Evolutionary conservation across 108 stramenopile species (phyloP).

Genomic region (Nitzschia inconspicua): DNA sequence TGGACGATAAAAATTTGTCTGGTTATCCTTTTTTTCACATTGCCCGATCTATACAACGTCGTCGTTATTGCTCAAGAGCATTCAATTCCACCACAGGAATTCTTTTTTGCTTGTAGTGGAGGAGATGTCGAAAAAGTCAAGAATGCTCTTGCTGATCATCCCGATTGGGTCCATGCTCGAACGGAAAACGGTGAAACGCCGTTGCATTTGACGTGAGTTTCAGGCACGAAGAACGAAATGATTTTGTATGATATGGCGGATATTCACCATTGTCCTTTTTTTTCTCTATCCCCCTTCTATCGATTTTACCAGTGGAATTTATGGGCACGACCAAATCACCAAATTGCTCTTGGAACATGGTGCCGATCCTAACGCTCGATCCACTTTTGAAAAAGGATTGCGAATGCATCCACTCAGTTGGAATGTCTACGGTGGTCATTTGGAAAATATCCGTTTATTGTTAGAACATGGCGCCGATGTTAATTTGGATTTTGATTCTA

Average conservation of each 20-base stretch:
- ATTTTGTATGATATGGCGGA: too few species aligned
- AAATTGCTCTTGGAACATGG: slow-evolving; percentile 48
- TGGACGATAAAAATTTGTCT: slow-evolving; percentile 19
- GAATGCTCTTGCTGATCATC: slow-evolving; percentile 17
- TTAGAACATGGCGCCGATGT: slow-evolving; percentile 68
- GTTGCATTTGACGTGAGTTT: slow-evolving; percentile 67
- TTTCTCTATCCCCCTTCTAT: too few species aligned
- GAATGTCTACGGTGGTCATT: slow-evolving; percentile 74
- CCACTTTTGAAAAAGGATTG: slow-evolving; percentile 60
- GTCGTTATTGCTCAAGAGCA: neutral
- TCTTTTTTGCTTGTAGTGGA: slow-evolving; percentile 23
- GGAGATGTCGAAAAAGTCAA: slow-evolving; percentile 4
- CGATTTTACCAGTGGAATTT: too few species aligned
- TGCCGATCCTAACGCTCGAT: slow-evolving; percentile 76
- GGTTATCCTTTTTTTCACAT: slow-evolving; percentile 23
- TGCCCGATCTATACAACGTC: slow-evolving; percentile 5
- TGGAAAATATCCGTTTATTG: slow-evolving; percentile 57
- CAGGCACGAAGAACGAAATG: too few species aligned
- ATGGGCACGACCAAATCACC: slow-evolving; percentile 49
- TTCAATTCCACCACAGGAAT: slow-evolving; percentile 6
- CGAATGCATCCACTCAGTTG: slow-evolving; percentile 85
- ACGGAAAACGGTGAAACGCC: slow-evolving; percentile 75
- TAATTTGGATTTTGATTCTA: slow-evolving; percentile 78
- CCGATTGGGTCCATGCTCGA: slow-evolving; percentile 29
- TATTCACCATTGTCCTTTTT: too few species aligned